Evolutionary conservation across 1,284 basidiomycete species (phyloP).

Genomic region (Microbotryomycetes sp.): DNA sequence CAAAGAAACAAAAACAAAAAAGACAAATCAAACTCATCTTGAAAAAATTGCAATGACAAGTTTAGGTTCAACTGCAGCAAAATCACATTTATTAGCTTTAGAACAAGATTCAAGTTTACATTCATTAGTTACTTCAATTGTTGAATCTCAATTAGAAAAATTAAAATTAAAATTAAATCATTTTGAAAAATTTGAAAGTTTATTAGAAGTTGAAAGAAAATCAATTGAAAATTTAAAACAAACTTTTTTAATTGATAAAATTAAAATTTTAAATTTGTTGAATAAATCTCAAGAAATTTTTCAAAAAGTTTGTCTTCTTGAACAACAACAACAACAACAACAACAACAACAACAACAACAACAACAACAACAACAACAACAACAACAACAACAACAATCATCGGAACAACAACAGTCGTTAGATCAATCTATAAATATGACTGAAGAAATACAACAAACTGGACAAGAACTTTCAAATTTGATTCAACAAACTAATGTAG

Average conservation of each 20-base stretch:
- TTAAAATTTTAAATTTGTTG: constrained; percentile 14
- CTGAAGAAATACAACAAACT: no score
- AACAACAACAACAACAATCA: not conserved
- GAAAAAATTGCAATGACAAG: constrained; percentile 74
- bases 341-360: not conserved
- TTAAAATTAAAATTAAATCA: constrained; percentile 87
- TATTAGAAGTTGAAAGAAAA: constrained; percentile 77
- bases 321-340: not conserved
- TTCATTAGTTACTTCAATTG: constrained; percentile 71
- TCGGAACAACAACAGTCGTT: not conserved
- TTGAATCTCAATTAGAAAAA: constrained; percentile 86
- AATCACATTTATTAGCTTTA: constrained; percentile 72
- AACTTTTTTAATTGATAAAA: constrained; percentile 36
- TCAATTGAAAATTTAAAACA: constrained; percentile 53
- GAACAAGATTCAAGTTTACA: constrained; percentile 79
- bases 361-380: not conserved
- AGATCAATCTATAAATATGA: no score
- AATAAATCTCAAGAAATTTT: constrained; percentile 2
- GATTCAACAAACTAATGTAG: not conserved
- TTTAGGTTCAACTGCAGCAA: constrained; percentile 80
- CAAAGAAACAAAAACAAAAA: not conserved
- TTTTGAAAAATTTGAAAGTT: constrained; percentile 83
- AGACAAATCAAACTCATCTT: constrained; percentile 53
- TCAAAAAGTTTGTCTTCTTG: not conserved
- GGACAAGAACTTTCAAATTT: not conserved